Evolutionary conservation across 345 rosid genomes (phyloP).

Genomic region (Eucalyptus regnans): DNA sequence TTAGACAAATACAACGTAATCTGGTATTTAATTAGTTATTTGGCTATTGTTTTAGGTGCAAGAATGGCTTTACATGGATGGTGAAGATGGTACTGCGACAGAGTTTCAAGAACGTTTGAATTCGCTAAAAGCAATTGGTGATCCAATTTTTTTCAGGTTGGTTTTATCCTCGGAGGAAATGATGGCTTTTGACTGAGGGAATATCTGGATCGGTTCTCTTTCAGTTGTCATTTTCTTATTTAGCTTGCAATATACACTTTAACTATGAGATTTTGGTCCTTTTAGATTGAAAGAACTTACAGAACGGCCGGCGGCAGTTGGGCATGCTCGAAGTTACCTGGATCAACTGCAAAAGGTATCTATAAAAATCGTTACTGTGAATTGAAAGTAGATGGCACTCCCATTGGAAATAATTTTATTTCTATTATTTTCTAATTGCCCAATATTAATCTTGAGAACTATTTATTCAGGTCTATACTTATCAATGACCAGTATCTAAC

Average conservation of each 20-base stretch:
- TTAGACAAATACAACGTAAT: neutral
- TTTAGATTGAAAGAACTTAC: constrained; percentile 67
- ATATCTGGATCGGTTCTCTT: neutral
- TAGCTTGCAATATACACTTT: neutral
- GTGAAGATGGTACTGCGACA: constrained; percentile 79
- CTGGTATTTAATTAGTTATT: neutral
- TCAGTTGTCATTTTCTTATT: neutral
- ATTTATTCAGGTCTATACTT: neutral
- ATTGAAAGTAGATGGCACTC: neutral
- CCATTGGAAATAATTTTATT: neutral
- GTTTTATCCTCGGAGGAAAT: neutral
- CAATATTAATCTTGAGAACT: neutral
- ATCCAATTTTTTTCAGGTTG: constrained; percentile 72
- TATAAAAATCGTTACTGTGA: neutral
- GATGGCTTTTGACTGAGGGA: neutral
- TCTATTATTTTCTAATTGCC: neutral
- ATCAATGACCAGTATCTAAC: neutral
- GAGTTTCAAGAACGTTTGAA: constrained; percentile 65
- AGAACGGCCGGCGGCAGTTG: constrained; percentile 65
- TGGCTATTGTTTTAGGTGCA: constrained; percentile 47
- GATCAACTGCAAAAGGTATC: constrained; percentile 65
- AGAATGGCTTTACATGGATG: constrained; percentile 97
- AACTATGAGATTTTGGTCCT: neutral
- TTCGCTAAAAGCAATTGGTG: constrained; percentile 60
- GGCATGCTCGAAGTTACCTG: constrained; percentile 49